These are phyloP conservation scores for Claviceps africana DNA, from an alignment of 2,329 filamentous ascomycete species.

Conservation along the genomic window DNA sequence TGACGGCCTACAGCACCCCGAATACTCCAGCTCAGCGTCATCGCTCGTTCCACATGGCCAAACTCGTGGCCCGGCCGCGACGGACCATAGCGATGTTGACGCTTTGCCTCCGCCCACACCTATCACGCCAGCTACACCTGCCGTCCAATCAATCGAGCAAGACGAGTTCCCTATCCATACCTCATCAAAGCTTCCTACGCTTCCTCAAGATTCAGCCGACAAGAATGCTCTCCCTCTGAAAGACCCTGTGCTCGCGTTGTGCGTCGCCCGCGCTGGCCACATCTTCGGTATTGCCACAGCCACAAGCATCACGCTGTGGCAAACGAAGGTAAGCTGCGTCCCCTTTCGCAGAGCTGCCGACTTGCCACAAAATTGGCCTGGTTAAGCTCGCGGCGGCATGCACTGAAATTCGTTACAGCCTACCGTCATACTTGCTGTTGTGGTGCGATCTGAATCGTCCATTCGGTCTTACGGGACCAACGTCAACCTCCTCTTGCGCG, in stretches of 20 bases:
- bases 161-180: constrained; percentile 24
- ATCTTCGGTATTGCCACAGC: constrained; percentile 76
- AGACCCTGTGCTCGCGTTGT: constrained; percentile 59
- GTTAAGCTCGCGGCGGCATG: background rate
- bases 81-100: constrained; percentile 20
- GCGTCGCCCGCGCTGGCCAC: constrained; percentile 65
- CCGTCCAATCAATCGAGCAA: constrained; percentile 44
- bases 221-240: constrained; percentile 28
- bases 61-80: constrained; percentile 13
- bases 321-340: constrained; percentile 60
- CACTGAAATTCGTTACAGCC: constrained; percentile 41
- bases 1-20: constrained; percentile 39
- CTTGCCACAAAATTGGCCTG: background rate
- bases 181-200: constrained; percentile 6
- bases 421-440: constrained; percentile 72
- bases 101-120: constrained; percentile 30
- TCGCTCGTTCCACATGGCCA: constrained; percentile 8
- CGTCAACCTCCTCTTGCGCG: constrained; percentile 68
- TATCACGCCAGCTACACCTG: constrained; percentile 41
- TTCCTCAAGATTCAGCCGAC: constrained; percentile 14
- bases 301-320: constrained; percentile 85
- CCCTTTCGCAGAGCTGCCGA: background rate
- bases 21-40: constrained; percentile 13
- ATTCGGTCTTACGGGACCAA: constrained; percentile 75
- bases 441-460: constrained; percentile 69